A percentile compares a stretch with the other conserved stretches of the same genome.
These are phyloP conservation scores for Halophytophthora batemanensis DNA, from an alignment of 352 stramenopile species.

Conservation along the genomic window DNA sequence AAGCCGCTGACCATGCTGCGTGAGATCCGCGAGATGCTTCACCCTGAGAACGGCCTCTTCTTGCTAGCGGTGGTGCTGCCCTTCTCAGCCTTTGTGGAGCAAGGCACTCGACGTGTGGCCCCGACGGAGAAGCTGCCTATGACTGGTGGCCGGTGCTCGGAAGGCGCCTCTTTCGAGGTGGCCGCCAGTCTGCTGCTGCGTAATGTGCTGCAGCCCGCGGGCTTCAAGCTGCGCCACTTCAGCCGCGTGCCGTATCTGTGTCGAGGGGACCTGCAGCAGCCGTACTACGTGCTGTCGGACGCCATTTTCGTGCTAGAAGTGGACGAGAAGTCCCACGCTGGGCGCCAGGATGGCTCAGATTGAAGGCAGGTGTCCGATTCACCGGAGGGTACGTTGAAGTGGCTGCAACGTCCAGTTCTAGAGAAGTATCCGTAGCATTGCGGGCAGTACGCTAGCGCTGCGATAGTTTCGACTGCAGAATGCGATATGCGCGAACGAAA, in stretches of 20 bases:
- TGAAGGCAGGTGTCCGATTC: no score
- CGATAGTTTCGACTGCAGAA: no score
- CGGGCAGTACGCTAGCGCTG: no score
- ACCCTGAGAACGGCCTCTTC: conserved; percentile 70
- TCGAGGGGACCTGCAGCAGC: conserved; percentile 68
- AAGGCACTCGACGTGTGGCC: conserved; percentile 56
- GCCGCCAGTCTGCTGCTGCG: conserved; percentile 53
- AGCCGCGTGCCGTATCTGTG: conserved; percentile 84
- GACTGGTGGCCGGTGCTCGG: conserved; percentile 52
- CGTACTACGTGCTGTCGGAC: conserved; percentile 85
- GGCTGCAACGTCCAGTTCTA: conserved; percentile 1
- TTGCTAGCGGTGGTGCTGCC: conserved; percentile 76
- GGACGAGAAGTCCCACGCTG: conserved; percentile 15
- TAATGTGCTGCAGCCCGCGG: conserved; percentile 64
- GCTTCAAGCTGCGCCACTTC: conserved; percentile 78
- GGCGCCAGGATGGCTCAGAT: no score
- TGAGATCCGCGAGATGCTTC: conserved; percentile 71
- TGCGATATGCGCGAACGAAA: no score
- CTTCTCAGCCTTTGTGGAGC: conserved; percentile 80
- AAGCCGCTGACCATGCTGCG: conserved; percentile 75
- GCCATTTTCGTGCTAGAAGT: conserved; percentile 80
- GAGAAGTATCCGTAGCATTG: no score
- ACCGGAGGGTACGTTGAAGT: not conserved
- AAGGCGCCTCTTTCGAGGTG: conserved; percentile 66
- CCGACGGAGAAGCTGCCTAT: conserved; percentile 70